Base-by-base conservation (phyloP, 164 flowering plant species). In the Magnolia officinalis region DNA sequence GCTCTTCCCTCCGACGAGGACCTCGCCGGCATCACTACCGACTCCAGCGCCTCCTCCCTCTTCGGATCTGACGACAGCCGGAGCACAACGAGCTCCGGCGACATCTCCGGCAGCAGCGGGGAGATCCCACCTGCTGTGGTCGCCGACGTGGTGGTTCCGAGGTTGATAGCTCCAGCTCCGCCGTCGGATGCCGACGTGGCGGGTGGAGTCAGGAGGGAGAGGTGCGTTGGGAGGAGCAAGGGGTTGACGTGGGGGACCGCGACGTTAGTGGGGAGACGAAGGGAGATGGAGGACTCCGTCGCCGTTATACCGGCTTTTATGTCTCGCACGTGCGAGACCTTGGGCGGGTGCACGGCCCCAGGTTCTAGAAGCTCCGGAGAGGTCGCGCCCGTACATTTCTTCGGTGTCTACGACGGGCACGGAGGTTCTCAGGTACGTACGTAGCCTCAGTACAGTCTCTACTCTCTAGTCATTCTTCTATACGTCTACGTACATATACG, bases 361-460 rank as follows among this genome's bases (percentile, higher is more conserved):
- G 89, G 84, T 31, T 82, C 87, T 20, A 77, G 80, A 75, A 77
- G 71, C 67, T 84, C 90, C 76, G 67, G 20, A 1, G 86, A 86
- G 80, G 79, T 84, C 80, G 84, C 87, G 31, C 90, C 90, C 14
- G 80, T 88, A 26, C 90, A 88, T 82, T 90, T 92, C 88, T 90
- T 92, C 81, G 92, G 91, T 67, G 94, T 92, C 18, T 92, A 85
- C 80, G 96, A 92, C 69, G 96, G 96, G n/a, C 96, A 92, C 49
- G 96, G 96, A 10, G 96, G 96, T 64, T 81, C 89, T 73, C 92
- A 92, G 94, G 96, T 92, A 72, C 45, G 52, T 61, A 58, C 63
- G 29, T 29, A 70, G 24, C 24, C 52, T 37, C 52, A 1, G 19
- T 73, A 71, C 19, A 21, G 61, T 10, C 16, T 11, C 20, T 37